phyloP scores from a whole-genome alignment of 1,284 basidiomycete genomes.

The Ceratorhiza oryzae-sativae region DNA sequence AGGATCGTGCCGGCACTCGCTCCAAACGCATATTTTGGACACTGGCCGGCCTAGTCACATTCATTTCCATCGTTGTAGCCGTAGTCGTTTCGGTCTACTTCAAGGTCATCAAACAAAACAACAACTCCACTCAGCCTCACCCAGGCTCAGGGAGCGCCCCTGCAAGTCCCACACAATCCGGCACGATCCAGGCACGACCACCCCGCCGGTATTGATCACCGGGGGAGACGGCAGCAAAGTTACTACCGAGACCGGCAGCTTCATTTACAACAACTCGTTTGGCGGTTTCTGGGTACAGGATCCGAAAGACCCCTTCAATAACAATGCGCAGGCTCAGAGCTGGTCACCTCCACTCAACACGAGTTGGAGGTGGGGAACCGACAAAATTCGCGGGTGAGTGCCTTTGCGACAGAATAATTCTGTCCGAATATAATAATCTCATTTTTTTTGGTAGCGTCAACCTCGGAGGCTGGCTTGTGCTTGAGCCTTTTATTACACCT shows the following conservation, averaged over 20 bases:
- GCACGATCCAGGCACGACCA: slow-evolving; percentile 24
- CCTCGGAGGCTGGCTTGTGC: slow-evolving; percentile 89
- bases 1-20: neutral
- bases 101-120: slow-evolving; percentile 60
- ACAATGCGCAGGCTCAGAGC: slow-evolving; percentile 76
- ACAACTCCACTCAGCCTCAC: slow-evolving; percentile 44
- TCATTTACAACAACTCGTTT: slow-evolving; percentile 76
- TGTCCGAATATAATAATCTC: neutral
- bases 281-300: slow-evolving; percentile 75
- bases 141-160: slow-evolving; percentile 41
- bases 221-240: slow-evolving; percentile 75
- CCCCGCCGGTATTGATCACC: slow-evolving; percentile 52
- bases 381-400: slow-evolving; percentile 69
- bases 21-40: neutral
- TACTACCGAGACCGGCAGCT: slow-evolving; percentile 70
- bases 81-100: slow-evolving; percentile 65
- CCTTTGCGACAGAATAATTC: no score
- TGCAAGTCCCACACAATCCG: slow-evolving; percentile 8
- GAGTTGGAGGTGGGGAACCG: slow-evolving; percentile 78
- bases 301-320: slow-evolving; percentile 79
- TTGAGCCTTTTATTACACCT: slow-evolving; percentile 78
- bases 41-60: slow-evolving; percentile 14
- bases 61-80: slow-evolving; percentile 50
- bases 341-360: slow-evolving; percentile 86
- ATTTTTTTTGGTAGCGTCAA: slow-evolving; percentile 66